Evolutionary conservation across 305 asterid species (phyloP), one percentile per base, ranked within the genome.

Genomic region (Plantago rigida): DNA sequence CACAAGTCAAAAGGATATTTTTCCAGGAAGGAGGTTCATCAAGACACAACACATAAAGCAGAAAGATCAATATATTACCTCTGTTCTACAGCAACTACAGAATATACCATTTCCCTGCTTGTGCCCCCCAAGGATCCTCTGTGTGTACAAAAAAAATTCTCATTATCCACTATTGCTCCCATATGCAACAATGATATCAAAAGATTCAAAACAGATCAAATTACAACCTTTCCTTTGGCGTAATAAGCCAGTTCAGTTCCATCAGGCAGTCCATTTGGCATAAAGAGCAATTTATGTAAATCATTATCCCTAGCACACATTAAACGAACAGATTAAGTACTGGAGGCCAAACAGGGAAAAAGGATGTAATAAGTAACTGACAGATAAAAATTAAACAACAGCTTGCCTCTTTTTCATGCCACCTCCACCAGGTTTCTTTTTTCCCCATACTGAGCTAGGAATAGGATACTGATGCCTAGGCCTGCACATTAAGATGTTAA

Each of bases 211-310:
- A 55, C 4, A 13, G 66, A 47, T 56, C 45, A 29, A 64, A 47
- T 65, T 50, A 69, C 82, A 71, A 89, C 99, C 97, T 93, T 93
- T 62, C 97, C 96, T 78, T 82, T 86, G n/a, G 99, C 85, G 78
- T 83, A 93, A 73, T 93, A 93, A 71, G 94, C 89, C 83, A 93
- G 78, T 54, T 81, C 92, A 52, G 97, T 93, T 65, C 97, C 99
- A 79, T 93, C 95, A 59, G 95, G 97, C 73, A 93, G 87, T 73
- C 99, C 99, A 77, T 85, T 83, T 29, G 99, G 97, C 99, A 93
- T 77, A 73, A 92, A 92, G 53, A 92, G 87, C 64, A 82, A 68
- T 64, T 83, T 87, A 72, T 92, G 99, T 67, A 92, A 75, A 74
- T 92, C 97, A 68, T 92, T 92, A 67, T 92, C 99, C 96, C 99